Percentiles rank a stretch among this genome's conserved stretches.
phyloP scores from a whole-genome alignment of 2,329 filamentous ascomycete genomes.

The Bipolaris victoriae region DNA sequence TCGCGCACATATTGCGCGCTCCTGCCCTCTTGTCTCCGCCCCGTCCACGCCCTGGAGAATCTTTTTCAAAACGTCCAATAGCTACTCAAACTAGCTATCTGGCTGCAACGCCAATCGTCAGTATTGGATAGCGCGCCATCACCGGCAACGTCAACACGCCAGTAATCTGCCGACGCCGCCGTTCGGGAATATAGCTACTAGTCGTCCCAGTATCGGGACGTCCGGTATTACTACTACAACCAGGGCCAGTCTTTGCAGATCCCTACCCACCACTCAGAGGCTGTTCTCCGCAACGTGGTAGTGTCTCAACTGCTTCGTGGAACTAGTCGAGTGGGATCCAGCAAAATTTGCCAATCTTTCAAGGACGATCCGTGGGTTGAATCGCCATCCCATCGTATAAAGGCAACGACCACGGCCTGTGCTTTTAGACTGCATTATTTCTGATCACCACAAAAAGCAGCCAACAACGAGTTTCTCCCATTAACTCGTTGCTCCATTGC shows the following conservation, averaged over 20 bases:
- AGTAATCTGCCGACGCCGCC: slow-evolving; percentile 2
- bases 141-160: background rate
- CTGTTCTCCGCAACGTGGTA: slow-evolving; percentile 26
- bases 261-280: slow-evolving; percentile 26
- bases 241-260: slow-evolving; percentile 8
- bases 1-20: slow-evolving; percentile 12
- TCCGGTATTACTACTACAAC: slow-evolving; percentile 25
- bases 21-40: slow-evolving; percentile 2
- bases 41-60: slow-evolving; percentile 1
- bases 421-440: slow-evolving; percentile 1
- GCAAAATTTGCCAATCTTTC: slow-evolving; percentile 1
- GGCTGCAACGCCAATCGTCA: background rate
- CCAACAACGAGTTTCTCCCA: background rate
- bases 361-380: background rate
- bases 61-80: slow-evolving; percentile 4
- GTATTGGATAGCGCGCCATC: background rate
- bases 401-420: slow-evolving; percentile 15
- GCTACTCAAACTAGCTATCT: background rate
- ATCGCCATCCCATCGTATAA: slow-evolving; percentile 16
- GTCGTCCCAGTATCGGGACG: slow-evolving; percentile 16
- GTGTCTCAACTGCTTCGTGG: slow-evolving; percentile 20
- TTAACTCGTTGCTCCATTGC: slow-evolving; percentile 4
- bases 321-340: slow-evolving; percentile 4
- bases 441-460: background rate
- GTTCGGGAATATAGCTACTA: slow-evolving; percentile 1